These are phyloP conservation scores for Dactylellina leptospora DNA, from an alignment of 2,329 filamentous ascomycete genomes.

Conservation along the genomic window DNA sequence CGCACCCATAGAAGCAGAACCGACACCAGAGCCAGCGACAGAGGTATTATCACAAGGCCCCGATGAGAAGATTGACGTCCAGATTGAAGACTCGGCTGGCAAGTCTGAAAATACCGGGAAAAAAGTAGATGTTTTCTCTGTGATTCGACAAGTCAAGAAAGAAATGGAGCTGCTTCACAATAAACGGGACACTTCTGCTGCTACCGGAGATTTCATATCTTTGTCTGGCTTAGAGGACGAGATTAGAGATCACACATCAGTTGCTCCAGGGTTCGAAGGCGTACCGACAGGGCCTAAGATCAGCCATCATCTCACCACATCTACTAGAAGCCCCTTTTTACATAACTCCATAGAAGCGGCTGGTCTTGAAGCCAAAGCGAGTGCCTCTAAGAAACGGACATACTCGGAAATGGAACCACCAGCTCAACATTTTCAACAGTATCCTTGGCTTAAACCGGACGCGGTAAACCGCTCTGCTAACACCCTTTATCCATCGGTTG, in stretches of 20 bases:
- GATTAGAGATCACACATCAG: conserved; percentile 61
- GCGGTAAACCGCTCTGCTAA: conserved; percentile 65
- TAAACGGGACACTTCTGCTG: conserved; percentile 46
- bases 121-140: conserved; percentile 56
- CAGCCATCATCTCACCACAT: too few relatives aligned
- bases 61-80: not conserved
- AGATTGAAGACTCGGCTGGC: conserved; percentile 8
- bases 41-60: too few relatives aligned
- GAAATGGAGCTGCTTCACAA: conserved; percentile 43
- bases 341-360: not conserved
- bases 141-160: conserved; percentile 57
- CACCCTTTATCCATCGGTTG: conserved; percentile 66
- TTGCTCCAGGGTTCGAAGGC: conserved; percentile 53
- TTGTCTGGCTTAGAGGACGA: conserved; percentile 73
- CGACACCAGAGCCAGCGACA: conserved; percentile 1
- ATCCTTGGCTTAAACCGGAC: conserved; percentile 71
- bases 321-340: too few relatives aligned
- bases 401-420: conserved; percentile 44
- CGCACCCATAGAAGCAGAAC: conserved; percentile 2
- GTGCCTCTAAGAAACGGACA: conserved; percentile 54
- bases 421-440: conserved; percentile 60
- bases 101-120: conserved; percentile 50
- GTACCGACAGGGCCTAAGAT: conserved; percentile 42
- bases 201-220: conserved; percentile 83
- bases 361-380: conserved; percentile 21